Evolutionary conservation across 108 stramenopile genomes (phyloP), one percentile per base, ranked within the genome.

Genomic region (Pseudonitzschia multiseries): DNA sequence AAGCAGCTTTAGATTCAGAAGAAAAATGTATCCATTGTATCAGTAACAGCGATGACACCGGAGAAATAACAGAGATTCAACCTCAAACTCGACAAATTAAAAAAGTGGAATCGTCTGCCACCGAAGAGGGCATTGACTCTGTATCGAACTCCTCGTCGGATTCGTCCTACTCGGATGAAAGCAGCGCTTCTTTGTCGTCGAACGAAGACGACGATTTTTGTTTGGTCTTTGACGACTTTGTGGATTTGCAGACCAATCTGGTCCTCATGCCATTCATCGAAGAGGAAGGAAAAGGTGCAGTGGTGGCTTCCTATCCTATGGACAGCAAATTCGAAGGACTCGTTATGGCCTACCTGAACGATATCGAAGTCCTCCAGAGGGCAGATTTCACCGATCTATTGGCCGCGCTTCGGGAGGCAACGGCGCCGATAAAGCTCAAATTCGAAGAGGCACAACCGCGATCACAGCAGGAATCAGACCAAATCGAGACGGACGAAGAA

Each of bases 201-300:
- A 12, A 14, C 65, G 17, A 17, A 2, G 18, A 48, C 46, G 18
- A 48, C 13, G 44, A 72, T 48, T 48, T 48, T 48, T 48, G 46
- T 48, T 48, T 48, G 46, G 2, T 48, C 46, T 75, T 83, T 59
- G 43, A 65, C 6, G 78, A 79, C 46, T 79, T 69, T 60, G 53
- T 73, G 0, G 82, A 83, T 60, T 59, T 83, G 28, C 75, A 75
- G 54, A 83, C 74, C 26, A 59, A 78, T 4, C 43, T 83, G 27
- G 77, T 83, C 18, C 57, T 83, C 66, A 50, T 79, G 57, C 82
- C 82, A 0, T 69, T 69, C 9, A 32, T 78, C 0, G 77, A 71
- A 61, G 78, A 79, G 48, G 82, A 83, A 70, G 82, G 71, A 20
- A 62, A n/a, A 0, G 82, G 82, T 8, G 82, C 82, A 2, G 64